Evolutionary conservation across 2,329 filamentous ascomycete species (phyloP), one percentile per base, ranked within the genome.

Genomic region (Chrysoporthe deuterocubensis): DNA sequence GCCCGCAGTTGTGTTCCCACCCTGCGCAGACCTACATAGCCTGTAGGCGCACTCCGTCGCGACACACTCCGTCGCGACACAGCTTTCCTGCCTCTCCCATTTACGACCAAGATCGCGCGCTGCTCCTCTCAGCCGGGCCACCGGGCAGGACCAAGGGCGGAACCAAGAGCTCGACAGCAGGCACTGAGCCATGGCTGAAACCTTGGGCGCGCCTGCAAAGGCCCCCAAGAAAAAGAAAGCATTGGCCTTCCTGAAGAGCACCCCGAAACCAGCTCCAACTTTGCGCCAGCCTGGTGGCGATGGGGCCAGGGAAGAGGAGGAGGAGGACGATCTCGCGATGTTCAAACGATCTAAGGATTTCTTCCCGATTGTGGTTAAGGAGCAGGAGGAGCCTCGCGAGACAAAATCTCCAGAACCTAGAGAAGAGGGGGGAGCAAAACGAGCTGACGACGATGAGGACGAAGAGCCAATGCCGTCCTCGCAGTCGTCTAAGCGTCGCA

Each of bases 291-390:
- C 18, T 37, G 42, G 40, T 48, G 66, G 50, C 50, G 64, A 63
- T 6, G 18, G 63, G 1, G 62, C 59, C 9, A 71, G 74, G 42
- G 59, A 54, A 2, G 46, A 66, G 7, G 73, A 75, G 4, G 73
- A 76, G 26, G 73, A 73, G 40, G 78, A 81, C 62, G 75, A 74
- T 2, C 77, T 88, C 13, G 78, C 77, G 1, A 76, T 88, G 6
- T 88, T 88, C 70, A 80, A 81, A 54, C 82, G 83, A 5, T 79
- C 83, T 14, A 83, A 82, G 69, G 79, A 83, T 67, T 85, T 86
- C 73, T 84, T 83, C 62, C 79, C 81, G 6, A 77, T 79, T 46
- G 74, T 65, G 21, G 46, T 75, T 2, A 70, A 75, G 44, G 77
- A 78, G 42, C 62, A 71, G 42, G 58, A 71, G 50, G 44, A 63